phyloP scores from a whole-genome alignment of 345 rosid genomes.

The Psidium friedrichsthalianum region DNA sequence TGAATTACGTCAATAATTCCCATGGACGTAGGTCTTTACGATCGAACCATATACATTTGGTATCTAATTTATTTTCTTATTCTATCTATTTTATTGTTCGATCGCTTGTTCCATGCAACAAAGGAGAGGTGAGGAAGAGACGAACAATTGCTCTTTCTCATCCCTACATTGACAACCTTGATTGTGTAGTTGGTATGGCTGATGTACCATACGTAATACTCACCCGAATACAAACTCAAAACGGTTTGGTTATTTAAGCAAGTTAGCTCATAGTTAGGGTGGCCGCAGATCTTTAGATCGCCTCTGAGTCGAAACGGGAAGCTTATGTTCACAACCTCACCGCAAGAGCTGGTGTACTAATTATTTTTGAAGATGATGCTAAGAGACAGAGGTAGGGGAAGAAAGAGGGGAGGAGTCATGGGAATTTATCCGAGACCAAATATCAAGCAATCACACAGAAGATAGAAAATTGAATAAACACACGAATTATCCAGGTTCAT shows the following conservation, averaged over 20 bases:
- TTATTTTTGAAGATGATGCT: background rate
- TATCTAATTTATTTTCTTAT: no score
- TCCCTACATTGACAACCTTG: background rate
- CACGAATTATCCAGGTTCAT: no score
- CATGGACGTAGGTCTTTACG: no score
- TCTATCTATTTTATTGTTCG: no score
- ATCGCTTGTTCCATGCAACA: no score
- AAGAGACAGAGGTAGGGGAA: background rate
- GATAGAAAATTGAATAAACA: no score
- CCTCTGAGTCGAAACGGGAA: accelerated
- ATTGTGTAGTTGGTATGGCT: background rate
- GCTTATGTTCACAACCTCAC: background rate
- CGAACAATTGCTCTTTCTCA: background rate
- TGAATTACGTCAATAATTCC: no score
- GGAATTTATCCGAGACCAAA: no score
- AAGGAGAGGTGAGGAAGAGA: background rate
- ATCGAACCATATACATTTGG: no score
- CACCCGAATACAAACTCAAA: background rate
- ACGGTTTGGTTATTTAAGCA: accelerated
- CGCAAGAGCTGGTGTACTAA: background rate
- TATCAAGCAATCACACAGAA: no score
- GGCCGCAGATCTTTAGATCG: accelerated
- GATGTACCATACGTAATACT: background rate
- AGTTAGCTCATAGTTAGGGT: no score
- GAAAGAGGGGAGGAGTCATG: no score